Evolutionary conservation across 441 rosid species (phyloP).

Genomic region (Gossypium aridum): DNA sequence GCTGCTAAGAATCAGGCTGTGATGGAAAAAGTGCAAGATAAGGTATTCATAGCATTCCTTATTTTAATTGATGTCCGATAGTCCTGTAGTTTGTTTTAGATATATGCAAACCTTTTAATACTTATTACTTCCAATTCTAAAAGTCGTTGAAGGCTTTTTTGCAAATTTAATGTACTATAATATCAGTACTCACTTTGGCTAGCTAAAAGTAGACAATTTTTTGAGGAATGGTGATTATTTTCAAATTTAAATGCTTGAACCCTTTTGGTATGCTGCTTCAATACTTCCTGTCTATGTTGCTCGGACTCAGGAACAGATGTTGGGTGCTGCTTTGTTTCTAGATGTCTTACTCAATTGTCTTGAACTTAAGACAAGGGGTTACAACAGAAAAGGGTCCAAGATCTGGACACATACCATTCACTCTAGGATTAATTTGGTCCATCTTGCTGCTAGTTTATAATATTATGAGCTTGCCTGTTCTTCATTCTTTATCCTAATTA

Average conservation of each 20-base stretch:
- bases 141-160: neutral
- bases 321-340: neutral
- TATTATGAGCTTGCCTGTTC: neutral
- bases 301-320: neutral
- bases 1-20: conserved; percentile 71
- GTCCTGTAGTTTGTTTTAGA: neutral
- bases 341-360: neutral
- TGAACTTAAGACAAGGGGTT: neutral
- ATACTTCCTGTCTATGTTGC: neutral
- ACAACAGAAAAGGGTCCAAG: neutral
- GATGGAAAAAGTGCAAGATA: conserved; percentile 81
- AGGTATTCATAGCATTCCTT: conserved; percentile 38
- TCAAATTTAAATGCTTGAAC: conserved; percentile 1
- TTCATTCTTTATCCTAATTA: neutral
- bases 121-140: neutral
- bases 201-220: neutral
- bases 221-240: neutral
- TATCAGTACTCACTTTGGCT: conserved; percentile 1
- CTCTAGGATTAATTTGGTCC: neutral
- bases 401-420: neutral
- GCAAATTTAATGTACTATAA: neutral
- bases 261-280: neutral
- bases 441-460: neutral
- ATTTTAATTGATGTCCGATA: neutral
- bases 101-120: neutral